Evolutionary conservation across 1,139 yeast species (phyloP), one percentile per base, ranked within the genome.

Genomic region (Yamadazyma membranifaciens): DNA sequence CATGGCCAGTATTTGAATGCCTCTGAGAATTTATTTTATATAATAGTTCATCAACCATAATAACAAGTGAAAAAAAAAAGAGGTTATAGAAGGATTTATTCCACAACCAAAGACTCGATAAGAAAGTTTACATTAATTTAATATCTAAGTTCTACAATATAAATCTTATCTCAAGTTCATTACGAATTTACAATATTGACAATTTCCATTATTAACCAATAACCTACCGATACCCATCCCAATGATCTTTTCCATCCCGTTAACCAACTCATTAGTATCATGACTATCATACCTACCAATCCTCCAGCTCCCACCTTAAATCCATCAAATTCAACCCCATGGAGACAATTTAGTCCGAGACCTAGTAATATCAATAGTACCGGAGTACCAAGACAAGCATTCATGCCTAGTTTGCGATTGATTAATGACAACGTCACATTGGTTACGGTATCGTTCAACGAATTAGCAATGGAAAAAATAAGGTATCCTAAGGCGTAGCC

Each of bases 311-410:
- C 55, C 24, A 69, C 44, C 13, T 52, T 48, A 40, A 68, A 62
- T 10, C 34, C 34, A 11, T 47, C 33, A 68, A 52, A 3, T 59
- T 49, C n/a, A 49, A 39, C 9, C 43, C 46, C 29, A 46, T 39
- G 38, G 24, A 53, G 42, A 15, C 54, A 41, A 52, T 69, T 70
- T 10, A 62, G 50, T 0, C 77, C 76, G 14, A 71, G 52, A 0
- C 76, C 77, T 10, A 70, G 50, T 40, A 70, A 51, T 2, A 68
- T 63, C 12, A 65, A 50, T 11, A 71, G 49, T 16, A 69, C 52
- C 2, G 75, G 75, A 0, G 77, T 66, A 0, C 76, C 75, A 34
- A 71, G 52, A 46, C 75, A 69, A 1, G 75, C 57, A 48, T 67
- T 67, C 7, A 70, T 51, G 1, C 75, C 77, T 12, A 64, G 52